Evolutionary conservation across 78 protist species (phyloP).

Genomic region (Isochrysis galbana): DNA sequence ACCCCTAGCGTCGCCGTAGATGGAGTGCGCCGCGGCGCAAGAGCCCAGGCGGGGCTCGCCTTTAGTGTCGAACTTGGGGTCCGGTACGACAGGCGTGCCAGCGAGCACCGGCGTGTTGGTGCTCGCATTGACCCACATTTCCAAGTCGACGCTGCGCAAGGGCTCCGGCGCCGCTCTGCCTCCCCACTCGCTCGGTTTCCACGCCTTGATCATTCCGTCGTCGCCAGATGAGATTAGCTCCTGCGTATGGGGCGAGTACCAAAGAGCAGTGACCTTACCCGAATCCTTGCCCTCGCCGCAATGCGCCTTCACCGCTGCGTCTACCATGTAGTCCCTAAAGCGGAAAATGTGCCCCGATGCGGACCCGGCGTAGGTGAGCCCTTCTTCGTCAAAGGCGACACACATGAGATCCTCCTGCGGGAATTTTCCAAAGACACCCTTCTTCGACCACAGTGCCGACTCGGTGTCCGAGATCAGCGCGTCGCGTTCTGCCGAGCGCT

Average conservation of each 20-base stretch:
- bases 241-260: neutral
- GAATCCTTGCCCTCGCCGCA: neutral
- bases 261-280: neutral
- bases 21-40: neutral
- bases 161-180: neutral
- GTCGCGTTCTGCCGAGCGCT: too few relatives aligned
- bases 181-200: neutral
- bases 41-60: neutral
- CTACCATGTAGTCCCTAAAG: neutral
- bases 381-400: neutral
- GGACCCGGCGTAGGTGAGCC: neutral
- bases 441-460: neutral
- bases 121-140: neutral
- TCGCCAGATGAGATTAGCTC: slow-evolving; percentile 16
- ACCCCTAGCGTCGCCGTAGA: neutral
- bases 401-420: neutral
- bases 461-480: neutral
- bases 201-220: slow-evolving; percentile 21
- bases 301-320: neutral
- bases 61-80: too few relatives aligned
- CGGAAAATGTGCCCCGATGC: neutral
- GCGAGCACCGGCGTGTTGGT: neutral
- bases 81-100: neutral
- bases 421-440: neutral
- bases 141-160: neutral